These are phyloP conservation scores for Sporisorium graminicola DNA, from an alignment of 1,284 basidiomycete species.

Conservation along the genomic window DNA sequence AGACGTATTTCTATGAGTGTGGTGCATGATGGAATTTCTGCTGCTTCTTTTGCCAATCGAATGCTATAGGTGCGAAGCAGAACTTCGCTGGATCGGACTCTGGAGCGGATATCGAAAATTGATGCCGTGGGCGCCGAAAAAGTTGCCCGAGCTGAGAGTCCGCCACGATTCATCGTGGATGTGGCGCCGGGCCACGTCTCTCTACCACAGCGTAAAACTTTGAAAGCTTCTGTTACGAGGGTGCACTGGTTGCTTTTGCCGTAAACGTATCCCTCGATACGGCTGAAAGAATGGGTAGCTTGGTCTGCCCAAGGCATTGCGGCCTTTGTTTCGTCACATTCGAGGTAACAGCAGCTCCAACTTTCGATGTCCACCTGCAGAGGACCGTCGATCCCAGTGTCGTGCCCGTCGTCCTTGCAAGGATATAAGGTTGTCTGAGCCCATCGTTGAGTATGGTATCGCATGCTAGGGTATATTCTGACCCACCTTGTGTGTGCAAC, in stretches of 20 bases:
- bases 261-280: too few relatives aligned
- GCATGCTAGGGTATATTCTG: background rate
- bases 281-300: too few relatives aligned
- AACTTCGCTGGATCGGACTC: slow-evolving; percentile 19
- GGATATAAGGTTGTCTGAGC: background rate
- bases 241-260: too few relatives aligned
- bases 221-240: background rate
- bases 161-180: slow-evolving; percentile 3
- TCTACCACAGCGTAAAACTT: slow-evolving; percentile 1
- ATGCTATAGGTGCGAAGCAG: background rate
- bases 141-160: slow-evolving; percentile 35
- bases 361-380: background rate
- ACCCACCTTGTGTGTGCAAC: background rate
- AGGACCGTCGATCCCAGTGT: background rate
- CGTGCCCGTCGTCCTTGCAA: background rate
- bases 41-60: background rate
- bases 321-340: too few relatives aligned
- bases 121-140: slow-evolving; percentile 9
- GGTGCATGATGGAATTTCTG: too few relatives aligned
- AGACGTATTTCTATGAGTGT: background rate
- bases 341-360: background rate
- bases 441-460: background rate
- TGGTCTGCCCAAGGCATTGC: too few relatives aligned
- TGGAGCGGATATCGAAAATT: slow-evolving; percentile 21
- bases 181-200: background rate